Evolutionary conservation across 148 eudicot species (phyloP), one percentile per base, ranked within the genome.

Genomic region (Rhododendron williamsianum): DNA sequence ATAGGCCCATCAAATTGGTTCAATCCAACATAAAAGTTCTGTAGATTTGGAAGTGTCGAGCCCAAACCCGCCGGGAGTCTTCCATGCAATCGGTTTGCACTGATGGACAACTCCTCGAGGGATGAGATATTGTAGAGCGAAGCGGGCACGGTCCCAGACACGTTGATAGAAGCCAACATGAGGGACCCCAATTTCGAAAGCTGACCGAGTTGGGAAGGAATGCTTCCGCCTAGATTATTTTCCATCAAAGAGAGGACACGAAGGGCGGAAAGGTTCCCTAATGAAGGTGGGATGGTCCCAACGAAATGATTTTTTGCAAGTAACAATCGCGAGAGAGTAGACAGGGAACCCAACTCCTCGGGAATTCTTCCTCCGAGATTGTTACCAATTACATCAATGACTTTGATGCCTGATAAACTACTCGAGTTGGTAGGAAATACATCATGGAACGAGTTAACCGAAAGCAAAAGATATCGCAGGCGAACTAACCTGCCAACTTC

Each of bases 81-180:
- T 11, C 89, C 89, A 21, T 13, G 15, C 2, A 87, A 58, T 35
- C 18, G 21, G 38, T 87, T 87, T 49, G 12, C 35, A 19, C 84
- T 41, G 6, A 87, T n/a, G 11, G 63, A 56, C 11, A 87, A 73
- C 16, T 15, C n/a, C 7, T 54, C 45, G 58, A 87, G 30, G 25
- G 84, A 52, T 13, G 89, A 84, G 65, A 87, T 80, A 65, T 84
- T 87, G 49, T 84, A 87, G 10, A 87, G 65, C 56, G 54, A 35
- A 1, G 16, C 35, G 71, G 89, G 89, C 23, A 84, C 27, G 33
- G 19, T 9, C 3, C 89, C 89, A 6, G 86, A 84, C 13, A 87
- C 25, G 1, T 76, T 38, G 54, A 80, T 87, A 0, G 67, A 79
- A 49, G 81, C 54, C 63, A 80, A 36, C 16, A 1, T 9, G 2